Conservation (phyloP, 2,329 filamentous ascomycete species). For the Colletotrichum noveboracense region DNA sequence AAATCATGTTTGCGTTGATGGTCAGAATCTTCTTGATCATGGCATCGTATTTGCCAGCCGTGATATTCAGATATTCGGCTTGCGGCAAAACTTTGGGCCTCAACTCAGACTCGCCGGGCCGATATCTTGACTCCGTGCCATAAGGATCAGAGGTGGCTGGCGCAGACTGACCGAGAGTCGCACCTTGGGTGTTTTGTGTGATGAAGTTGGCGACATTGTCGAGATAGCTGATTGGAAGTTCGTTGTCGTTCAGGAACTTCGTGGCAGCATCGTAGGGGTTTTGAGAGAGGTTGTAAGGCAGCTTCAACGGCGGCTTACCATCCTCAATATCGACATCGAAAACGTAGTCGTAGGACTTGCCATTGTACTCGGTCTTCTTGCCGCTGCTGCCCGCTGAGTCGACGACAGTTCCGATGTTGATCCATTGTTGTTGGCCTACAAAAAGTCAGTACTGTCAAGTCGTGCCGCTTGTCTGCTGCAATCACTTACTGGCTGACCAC, state of each 20-base stretch:
- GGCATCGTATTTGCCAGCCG: conserved; percentile 72
- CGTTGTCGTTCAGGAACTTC: conserved; percentile 89
- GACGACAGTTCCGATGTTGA: conserved; percentile 92
- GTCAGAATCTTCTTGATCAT: conserved; percentile 80
- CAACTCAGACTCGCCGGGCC: conserved; percentile 77
- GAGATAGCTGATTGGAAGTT: conserved; percentile 84
- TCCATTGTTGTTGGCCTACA: conserved; percentile 72
- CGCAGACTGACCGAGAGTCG: conserved; percentile 73
- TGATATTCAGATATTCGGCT: conserved; percentile 78
- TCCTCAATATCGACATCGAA: conserved; percentile 98
- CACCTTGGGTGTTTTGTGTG: conserved; percentile 84
- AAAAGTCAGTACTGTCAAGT: conserved; percentile 23
- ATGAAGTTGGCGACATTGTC: conserved; percentile 96
- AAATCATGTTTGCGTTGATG: conserved; percentile 75
- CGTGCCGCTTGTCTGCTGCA: neutral
- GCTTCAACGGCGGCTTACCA: conserved; percentile 87
- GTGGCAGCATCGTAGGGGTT: conserved; percentile 92
- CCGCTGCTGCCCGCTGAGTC: conserved; percentile 85
- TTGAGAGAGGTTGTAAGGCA: conserved; percentile 92
- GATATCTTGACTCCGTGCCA: conserved; percentile 79
- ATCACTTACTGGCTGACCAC: conserved; percentile 69
- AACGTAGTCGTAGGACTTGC: conserved; percentile 93
- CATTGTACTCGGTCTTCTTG: conserved; percentile 76
- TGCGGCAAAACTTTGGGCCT: conserved; percentile 77
- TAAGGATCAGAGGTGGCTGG: conserved; percentile 69